phyloP scores from a whole-genome alignment of 1,284 basidiomycete species.

The Trichosporon sp. region DNA sequence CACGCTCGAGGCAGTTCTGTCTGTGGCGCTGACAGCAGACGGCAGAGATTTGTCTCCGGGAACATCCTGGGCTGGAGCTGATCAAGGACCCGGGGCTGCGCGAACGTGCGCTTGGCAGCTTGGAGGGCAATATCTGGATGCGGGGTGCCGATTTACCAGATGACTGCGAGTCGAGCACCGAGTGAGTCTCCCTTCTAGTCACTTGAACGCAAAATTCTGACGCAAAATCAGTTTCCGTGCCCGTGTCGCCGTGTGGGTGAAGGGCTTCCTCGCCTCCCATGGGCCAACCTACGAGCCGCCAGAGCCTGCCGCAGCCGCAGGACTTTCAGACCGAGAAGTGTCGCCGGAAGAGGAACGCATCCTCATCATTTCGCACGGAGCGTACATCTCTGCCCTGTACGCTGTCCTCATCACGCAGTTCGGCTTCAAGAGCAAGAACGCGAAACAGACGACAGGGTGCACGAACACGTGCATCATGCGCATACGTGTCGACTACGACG shows the following conservation, averaged over 20 bases:
- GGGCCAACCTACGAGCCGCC: neutral
- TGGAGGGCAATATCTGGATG: constrained; percentile 30
- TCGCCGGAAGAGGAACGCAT: constrained; percentile 7
- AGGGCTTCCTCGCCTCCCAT: constrained; percentile 18
- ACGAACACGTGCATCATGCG: constrained; percentile 35
- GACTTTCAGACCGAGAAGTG: neutral
- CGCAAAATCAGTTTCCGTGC: constrained; percentile 14
- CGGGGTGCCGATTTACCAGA: constrained; percentile 23
- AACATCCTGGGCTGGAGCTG: constrained; percentile 23
- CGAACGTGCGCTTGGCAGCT: constrained; percentile 33
- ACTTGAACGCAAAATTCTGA: constrained; percentile 11
- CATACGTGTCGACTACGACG: constrained; percentile 17
- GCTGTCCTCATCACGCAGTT: constrained; percentile 19
- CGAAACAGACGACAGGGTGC: constrained; percentile 22
- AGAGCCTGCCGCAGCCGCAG: neutral
- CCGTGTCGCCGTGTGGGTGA: constrained; percentile 20
- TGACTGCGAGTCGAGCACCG: constrained; percentile 27
- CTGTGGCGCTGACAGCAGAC: constrained; percentile 21
- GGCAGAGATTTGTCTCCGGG: constrained; percentile 26
- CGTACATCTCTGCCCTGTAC: constrained; percentile 31
- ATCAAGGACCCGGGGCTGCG: constrained; percentile 23
- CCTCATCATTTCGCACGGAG: constrained; percentile 41
- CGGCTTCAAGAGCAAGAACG: constrained; percentile 10
- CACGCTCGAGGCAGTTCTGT: too few species aligned
- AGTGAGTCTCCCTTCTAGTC: constrained; percentile 15